A percentile compares a stretch with the other conserved stretches of the same genome.
Conservation (phyloP, 352 stramenopile species). For the Phytophthora hibernalis region DNA sequence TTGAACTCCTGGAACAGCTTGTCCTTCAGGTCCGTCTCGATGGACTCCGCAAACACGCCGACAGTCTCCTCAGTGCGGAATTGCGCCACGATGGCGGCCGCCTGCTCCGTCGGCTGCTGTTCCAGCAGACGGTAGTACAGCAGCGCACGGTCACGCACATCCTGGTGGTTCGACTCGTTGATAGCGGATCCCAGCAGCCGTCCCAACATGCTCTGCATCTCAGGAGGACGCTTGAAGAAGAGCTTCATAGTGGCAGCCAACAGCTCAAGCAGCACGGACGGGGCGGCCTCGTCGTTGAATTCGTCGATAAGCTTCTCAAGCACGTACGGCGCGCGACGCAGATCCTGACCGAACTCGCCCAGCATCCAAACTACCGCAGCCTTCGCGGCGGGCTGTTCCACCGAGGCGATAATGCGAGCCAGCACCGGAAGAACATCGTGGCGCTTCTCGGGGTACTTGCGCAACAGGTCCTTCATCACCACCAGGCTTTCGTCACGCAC, state of each 20-base stretch:
- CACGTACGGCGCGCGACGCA: slow-evolving; percentile 95
- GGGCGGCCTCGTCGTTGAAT: slow-evolving; percentile 92
- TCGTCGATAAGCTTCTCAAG: slow-evolving; percentile 96
- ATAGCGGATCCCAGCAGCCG: slow-evolving; percentile 94
- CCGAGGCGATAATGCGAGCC: slow-evolving; percentile 71
- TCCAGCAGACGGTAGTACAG: slow-evolving; percentile 98
- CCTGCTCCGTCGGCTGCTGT: slow-evolving; percentile 92
- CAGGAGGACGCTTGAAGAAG: slow-evolving; percentile 98
- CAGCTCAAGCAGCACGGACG: slow-evolving; percentile 93
- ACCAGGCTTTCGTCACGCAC: slow-evolving; percentile 96
- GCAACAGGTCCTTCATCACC: slow-evolving; percentile 96
- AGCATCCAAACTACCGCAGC: slow-evolving; percentile 97
- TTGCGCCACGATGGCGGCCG: slow-evolving; percentile 88
- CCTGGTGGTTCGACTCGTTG: slow-evolving; percentile 95
- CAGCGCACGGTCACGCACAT: slow-evolving; percentile 97
- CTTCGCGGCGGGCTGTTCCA: slow-evolving; percentile 90
- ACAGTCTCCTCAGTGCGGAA: slow-evolving; percentile 83
- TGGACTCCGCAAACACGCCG: slow-evolving; percentile 86
- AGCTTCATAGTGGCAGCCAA: slow-evolving; percentile 97
- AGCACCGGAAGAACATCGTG: slow-evolving; percentile 91
- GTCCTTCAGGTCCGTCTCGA: slow-evolving; percentile 85
- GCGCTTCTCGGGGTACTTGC: slow-evolving; percentile 96
- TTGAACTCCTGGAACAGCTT: slow-evolving; percentile 98
- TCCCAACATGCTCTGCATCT: slow-evolving; percentile 98
- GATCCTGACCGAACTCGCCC: slow-evolving; percentile 95